phyloP scores from a whole-genome alignment of 176 grass and related monocot species.

The Miscanthus lutarioriparius region DNA sequence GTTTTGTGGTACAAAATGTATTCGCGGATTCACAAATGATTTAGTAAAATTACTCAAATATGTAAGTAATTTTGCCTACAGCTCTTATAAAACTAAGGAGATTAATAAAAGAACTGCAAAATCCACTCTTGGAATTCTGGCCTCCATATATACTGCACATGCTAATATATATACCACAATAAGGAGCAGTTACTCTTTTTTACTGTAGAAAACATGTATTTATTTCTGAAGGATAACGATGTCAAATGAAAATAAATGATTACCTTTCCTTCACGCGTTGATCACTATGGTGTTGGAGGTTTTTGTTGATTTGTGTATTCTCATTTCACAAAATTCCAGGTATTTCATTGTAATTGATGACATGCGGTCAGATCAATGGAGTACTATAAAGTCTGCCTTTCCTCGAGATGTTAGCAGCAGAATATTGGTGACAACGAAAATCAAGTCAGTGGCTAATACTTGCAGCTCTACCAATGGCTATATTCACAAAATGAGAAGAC shows the following conservation, averaged over 20 bases:
- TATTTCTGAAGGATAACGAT: neutral
- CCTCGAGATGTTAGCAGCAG: neutral
- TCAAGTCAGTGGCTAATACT: neutral
- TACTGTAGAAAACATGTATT: neutral
- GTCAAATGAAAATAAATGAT: neutral
- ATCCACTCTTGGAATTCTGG: neutral
- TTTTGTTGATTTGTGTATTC: neutral
- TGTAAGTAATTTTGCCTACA: neutral
- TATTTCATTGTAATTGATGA: neutral
- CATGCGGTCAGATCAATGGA: neutral
- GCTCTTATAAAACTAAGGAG: neutral
- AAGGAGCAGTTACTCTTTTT: neutral
- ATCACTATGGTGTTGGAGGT: neutral
- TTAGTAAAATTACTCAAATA: neutral
- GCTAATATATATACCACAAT: neutral
- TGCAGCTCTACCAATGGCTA: neutral
- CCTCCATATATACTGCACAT: neutral
- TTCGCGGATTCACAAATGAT: neutral
- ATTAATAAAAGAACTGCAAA: neutral
- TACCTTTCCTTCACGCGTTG: neutral
- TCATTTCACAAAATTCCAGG: neutral
- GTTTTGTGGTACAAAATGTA: neutral
- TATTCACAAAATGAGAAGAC: neutral
- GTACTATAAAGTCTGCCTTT: neutral
- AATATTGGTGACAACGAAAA: neutral